Evolutionary conservation across 2,329 filamentous ascomycete species (phyloP), one percentile per base, ranked within the genome.

Genomic region (Trichoderma atroviride): DNA sequence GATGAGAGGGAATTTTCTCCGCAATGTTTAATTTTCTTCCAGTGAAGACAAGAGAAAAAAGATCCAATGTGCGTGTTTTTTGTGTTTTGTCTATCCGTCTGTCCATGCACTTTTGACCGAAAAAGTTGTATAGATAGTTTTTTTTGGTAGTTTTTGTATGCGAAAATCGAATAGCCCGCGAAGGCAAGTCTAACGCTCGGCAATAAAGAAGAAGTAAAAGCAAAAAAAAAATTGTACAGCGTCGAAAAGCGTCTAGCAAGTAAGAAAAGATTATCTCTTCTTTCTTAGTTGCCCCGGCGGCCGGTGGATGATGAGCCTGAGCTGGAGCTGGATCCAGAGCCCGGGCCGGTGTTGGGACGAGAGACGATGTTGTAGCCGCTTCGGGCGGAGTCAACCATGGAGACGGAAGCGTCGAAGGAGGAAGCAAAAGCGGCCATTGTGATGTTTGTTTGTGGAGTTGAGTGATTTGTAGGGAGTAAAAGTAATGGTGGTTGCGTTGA

Each of bases 231-330:
- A 0, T 27, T 55, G 47, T 50, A 50, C 47, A 50, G 11, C 47
- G 9, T 5, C n/a, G n/a, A 31, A 31, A 50, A 50, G 47, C 47
- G 47, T 24, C 11, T 50, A 24, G 47, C 47, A 50, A 50, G 47
- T 24, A 24, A 50, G 47, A 50, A 13, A 50, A 35, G 9, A 2
- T 10, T 50, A 22, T 27, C 27, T 27, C 10, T 7, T 19, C 4
- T 50, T 13, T 50, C 24, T 75, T 81, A 82, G 80, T 84, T 85
- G 79, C 84, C 83, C 71, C 83, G 82, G 76, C 83, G 68, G 40
- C 50, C 62, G 52, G 14, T 57, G 22, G 69, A 68, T 10, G 63
- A 56, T 6, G 69, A 68, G 57, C 22, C 27, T 6, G 69, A 58
- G 37, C 60, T 62, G 53, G 68, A 69, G 52, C 68, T 59, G 37